Base-by-base conservation (phyloP, 441 rosid genomes). In the Erysimum cheiri region DNA sequence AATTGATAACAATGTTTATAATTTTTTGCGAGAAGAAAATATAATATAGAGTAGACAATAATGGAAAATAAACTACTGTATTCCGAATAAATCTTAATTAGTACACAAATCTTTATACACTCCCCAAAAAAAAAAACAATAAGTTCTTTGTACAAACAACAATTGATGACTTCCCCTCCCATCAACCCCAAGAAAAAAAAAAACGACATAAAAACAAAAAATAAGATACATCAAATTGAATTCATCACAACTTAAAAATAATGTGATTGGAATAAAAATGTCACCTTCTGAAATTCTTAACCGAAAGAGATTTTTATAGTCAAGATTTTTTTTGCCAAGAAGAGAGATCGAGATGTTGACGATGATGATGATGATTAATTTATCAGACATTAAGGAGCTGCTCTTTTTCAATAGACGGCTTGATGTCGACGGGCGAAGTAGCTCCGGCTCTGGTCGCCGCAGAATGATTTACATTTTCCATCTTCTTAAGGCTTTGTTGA, bases 401-500 rank as follows among this genome's bases (percentile, higher is more conserved):
- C 56, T 83, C 89, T 73, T 81, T 80, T 64, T 86, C 92, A 28
- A 67, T 15, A 8, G 85, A 14, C 31, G 78, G 57, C 65, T 64
- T 76, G 11, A 56, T 50, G 54, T 73, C 82, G 41, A 74, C 67
- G 64, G 78, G 26, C n/a, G 70, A 69, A 24, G 46, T 26, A 52
- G 55, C 49, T 50, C 9, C 53, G 29, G 78, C 32, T 62, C 63
- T 68, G 6, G 76, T 65, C 33, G 74, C 56, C 31, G 72, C 75
- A 28, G 79, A 32, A 48, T 78, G 67, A 28, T 81, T 67, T 69
- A 76, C 50, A 29, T 64, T 68, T n/a, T 78, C 93, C 82, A 75
- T 83, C 33, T 80, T 87, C 77, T 82, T 80, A 22, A 85, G 77
- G 70, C 79, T 85, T 31, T 86, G 87, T 70, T 85, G 88, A 22